phyloP scores from a whole-genome alignment of 805 yeast genomes.

The Helenozyma rhizophorensis region DNA sequence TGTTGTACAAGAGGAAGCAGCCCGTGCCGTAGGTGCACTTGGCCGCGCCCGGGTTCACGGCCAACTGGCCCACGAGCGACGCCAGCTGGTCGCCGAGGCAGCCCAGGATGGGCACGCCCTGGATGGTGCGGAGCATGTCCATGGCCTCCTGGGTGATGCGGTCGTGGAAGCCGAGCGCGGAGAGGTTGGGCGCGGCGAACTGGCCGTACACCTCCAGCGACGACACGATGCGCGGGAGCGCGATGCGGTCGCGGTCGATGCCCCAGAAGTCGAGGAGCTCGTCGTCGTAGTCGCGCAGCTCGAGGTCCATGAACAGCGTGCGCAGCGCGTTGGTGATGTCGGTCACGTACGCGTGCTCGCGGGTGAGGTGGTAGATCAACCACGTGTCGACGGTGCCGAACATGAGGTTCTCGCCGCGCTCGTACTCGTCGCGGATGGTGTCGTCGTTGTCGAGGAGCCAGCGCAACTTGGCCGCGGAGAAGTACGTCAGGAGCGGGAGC shows the following conservation, averaged over 20 bases:
- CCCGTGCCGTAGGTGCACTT: slow-evolving; percentile 98
- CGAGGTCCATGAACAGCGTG: slow-evolving; percentile 83
- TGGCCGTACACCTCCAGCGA: slow-evolving; percentile 76
- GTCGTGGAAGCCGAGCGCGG: slow-evolving; percentile 47
- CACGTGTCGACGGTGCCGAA: slow-evolving; percentile 95
- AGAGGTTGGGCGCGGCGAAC: slow-evolving; percentile 57
- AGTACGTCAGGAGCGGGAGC: slow-evolving; percentile 84
- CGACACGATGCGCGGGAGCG: slow-evolving; percentile 73
- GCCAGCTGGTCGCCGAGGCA: slow-evolving; percentile 94
- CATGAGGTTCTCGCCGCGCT: slow-evolving; percentile 70
- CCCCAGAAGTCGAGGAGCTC: slow-evolving; percentile 75
- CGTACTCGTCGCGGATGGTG: slow-evolving; percentile 61
- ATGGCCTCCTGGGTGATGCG: slow-evolving; percentile 49
- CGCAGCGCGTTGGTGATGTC: slow-evolving; percentile 92
- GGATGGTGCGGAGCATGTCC: slow-evolving; percentile 45
- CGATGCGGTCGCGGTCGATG: slow-evolving; percentile 60
- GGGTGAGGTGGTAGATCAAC: slow-evolving; percentile 81
- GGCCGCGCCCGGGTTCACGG: slow-evolving; percentile 77
- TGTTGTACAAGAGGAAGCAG: slow-evolving; percentile 82
- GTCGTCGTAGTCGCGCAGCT: slow-evolving; percentile 69
- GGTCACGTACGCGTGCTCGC: slow-evolving; percentile 64
- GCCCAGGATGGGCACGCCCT: slow-evolving; percentile 75
- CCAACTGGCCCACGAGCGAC: slow-evolving; percentile 89
- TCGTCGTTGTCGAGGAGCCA: slow-evolving; percentile 86
- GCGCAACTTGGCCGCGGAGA: slow-evolving; percentile 82